These are phyloP conservation scores for Adansonia gregorii DNA, from an alignment of 441 rosid species.

Conservation along the genomic window DNA sequence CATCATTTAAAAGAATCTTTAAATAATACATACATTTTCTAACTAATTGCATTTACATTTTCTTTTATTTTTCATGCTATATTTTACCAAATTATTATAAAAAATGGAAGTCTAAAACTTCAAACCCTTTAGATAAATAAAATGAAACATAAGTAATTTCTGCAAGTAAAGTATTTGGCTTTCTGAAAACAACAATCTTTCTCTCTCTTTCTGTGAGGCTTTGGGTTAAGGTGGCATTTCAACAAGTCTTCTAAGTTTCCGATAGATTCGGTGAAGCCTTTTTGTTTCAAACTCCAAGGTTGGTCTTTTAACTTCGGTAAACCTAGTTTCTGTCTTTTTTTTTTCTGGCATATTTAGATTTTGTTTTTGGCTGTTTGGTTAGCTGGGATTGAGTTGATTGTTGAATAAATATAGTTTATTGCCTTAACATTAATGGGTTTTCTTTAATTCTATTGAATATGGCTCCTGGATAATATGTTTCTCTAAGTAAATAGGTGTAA, in stretches of 20 bases:
- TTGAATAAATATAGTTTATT: conserved; percentile 14
- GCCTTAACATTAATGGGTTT: conserved; percentile 30
- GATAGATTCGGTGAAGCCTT: conserved; percentile 32
- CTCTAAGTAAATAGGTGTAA: not conserved
- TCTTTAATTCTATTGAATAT: conserved; percentile 32
- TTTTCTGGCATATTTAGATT: not conserved
- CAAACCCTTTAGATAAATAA: conserved; percentile 27
- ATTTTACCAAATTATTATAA: not conserved
- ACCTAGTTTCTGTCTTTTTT: not conserved
- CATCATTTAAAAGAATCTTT: not conserved
- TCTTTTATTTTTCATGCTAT: not conserved
- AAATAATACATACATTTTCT: no score
- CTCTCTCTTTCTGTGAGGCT: not conserved
- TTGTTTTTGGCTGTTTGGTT: conserved; percentile 22
- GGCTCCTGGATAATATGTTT: conserved; percentile 5
- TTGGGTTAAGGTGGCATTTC: conserved; percentile 29
- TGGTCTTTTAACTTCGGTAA: not conserved
- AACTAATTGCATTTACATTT: no score
- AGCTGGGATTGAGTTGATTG: conserved; percentile 24
- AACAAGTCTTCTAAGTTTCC: conserved; percentile 36
- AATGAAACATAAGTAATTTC: not conserved
- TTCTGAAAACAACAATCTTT: not conserved
- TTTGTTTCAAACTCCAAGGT: conserved; percentile 22
- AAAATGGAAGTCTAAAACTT: conserved; percentile 41
- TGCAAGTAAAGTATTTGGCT: conserved; percentile 10